Conservation (phyloP, 1,284 basidiomycete species). For the Taiwanofungus camphoratus region DNA sequence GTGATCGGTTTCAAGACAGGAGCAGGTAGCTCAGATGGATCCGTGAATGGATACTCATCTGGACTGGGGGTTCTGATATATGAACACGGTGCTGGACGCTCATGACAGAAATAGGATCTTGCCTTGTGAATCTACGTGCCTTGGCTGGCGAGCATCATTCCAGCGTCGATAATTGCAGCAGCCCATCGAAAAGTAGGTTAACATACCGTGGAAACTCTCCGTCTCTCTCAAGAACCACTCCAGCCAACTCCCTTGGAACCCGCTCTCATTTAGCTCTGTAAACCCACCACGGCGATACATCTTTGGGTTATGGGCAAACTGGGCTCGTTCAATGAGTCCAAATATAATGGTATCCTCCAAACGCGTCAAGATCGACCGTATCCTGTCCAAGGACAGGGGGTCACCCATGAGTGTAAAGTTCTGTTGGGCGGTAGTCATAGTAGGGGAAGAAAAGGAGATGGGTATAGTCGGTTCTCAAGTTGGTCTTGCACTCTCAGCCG, state of each 20-base stretch:
- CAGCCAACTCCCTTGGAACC: constrained; percentile 85
- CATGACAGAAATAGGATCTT: constrained; percentile 13
- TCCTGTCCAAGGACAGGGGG: constrained; percentile 80
- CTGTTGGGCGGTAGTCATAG: constrained; percentile 41
- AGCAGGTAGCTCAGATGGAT: constrained; percentile 61
- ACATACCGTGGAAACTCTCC: constrained; percentile 89
- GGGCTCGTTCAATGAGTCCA: constrained; percentile 91
- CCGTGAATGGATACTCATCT: constrained; percentile 96
- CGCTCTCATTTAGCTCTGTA: constrained; percentile 63
- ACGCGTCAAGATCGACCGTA: constrained; percentile 81
- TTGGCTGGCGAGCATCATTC: constrained; percentile 57
- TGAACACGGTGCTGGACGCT: constrained; percentile 1
- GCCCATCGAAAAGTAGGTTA: neutral
- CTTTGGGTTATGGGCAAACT: constrained; percentile 91
- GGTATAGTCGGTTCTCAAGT: neutral
- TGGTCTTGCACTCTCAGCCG: neutral
- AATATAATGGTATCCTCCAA: constrained; percentile 99
- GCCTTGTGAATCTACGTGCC: constrained; percentile 90
- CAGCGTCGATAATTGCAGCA: neutral
- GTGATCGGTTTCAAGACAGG: constrained; percentile 77
- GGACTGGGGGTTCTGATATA: constrained; percentile 60
- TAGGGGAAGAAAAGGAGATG: neutral
- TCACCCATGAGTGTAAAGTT: constrained; percentile 71
- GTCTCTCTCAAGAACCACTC: constrained; percentile 97
- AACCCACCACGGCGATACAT: constrained; percentile 86